Evolutionary conservation across 1,284 basidiomycete species (phyloP).

Genomic region (Amylostereum chailletii): DNA sequence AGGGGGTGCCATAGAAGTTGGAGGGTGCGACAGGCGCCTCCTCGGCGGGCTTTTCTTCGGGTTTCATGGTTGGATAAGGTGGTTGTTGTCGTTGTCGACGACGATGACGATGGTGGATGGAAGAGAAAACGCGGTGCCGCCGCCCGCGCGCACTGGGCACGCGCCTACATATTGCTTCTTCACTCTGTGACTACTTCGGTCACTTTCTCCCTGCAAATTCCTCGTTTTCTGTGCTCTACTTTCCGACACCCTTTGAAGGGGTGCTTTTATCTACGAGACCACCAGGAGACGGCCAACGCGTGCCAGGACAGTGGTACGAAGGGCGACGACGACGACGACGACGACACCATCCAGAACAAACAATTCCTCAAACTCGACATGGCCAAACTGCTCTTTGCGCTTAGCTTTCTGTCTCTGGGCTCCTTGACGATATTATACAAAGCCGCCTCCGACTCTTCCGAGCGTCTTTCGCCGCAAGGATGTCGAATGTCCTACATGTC

Average conservation of each 20-base stretch:
- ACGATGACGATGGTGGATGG: background rate
- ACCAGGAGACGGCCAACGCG: too few relatives aligned
- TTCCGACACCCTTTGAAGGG: too few relatives aligned
- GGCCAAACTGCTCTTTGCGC: background rate
- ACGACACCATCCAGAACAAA: background rate
- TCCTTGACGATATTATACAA: constrained; percentile 4
- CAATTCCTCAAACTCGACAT: background rate
- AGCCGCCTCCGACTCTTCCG: constrained; percentile 23
- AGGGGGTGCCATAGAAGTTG: constrained; percentile 13
- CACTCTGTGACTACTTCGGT: too few relatives aligned
- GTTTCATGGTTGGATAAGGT: constrained; percentile 1
- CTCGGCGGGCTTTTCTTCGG: background rate
- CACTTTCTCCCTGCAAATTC: too few relatives aligned
- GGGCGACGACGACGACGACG: background rate
- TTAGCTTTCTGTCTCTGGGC: constrained; percentile 5
- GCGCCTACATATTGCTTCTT: too few relatives aligned
- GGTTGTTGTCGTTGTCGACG: constrained; percentile 4
- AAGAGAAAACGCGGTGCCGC: background rate
- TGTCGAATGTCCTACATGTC: constrained; percentile 99
- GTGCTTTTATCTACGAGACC: too few relatives aligned
- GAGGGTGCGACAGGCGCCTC: constrained; percentile 12
- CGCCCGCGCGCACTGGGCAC: background rate
- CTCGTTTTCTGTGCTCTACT: too few relatives aligned
- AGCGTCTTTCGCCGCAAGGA: constrained; percentile 66
- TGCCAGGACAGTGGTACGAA: too few relatives aligned